Evolutionary conservation across 306 rosid species (phyloP).

Genomic region (Hippophae gyantsensis): DNA sequence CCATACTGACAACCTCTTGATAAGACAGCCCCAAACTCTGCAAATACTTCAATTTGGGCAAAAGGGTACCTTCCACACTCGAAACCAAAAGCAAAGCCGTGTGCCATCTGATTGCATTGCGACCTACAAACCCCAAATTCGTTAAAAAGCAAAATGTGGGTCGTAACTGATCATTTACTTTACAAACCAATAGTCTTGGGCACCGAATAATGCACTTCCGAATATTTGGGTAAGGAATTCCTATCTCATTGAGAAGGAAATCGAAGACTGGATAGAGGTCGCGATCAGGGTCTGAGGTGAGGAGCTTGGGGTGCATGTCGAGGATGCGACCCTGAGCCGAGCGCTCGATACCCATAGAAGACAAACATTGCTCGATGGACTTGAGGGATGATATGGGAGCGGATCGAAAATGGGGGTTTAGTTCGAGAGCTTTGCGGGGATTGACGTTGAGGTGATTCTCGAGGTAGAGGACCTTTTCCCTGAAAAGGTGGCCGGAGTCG

Average conservation of each 20-base stretch:
- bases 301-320: conserved; percentile 66
- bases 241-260: conserved; percentile 58
- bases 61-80: conserved; percentile 31
- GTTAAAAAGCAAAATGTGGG: conserved; percentile 31
- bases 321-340: conserved; percentile 57
- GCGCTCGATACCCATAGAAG: conserved; percentile 54
- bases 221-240: conserved; percentile 47
- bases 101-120: conserved; percentile 28
- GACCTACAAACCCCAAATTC: conserved; percentile 29
- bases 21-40: conserved; percentile 38
- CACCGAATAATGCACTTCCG: conserved; percentile 45
- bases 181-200: conserved; percentile 60
- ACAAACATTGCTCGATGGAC: conserved; percentile 53
- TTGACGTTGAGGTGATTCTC: conserved; percentile 46
- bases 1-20: conserved; percentile 47
- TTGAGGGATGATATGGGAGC: conserved; percentile 40
- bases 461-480: conserved; percentile 58
- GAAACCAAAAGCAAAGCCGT: conserved; percentile 36
- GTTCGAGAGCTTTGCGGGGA: conserved; percentile 48
- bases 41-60: conserved; percentile 36
- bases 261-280: conserved; percentile 72
- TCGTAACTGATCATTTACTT: conserved; percentile 38
- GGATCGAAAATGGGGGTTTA: conserved; percentile 52
- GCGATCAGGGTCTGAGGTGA: conserved; percentile 51
- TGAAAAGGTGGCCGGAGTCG: conserved; percentile 58